Conservation (phyloP, 2,329 filamentous ascomycete genomes). For the Fusarium hostae region DNA sequence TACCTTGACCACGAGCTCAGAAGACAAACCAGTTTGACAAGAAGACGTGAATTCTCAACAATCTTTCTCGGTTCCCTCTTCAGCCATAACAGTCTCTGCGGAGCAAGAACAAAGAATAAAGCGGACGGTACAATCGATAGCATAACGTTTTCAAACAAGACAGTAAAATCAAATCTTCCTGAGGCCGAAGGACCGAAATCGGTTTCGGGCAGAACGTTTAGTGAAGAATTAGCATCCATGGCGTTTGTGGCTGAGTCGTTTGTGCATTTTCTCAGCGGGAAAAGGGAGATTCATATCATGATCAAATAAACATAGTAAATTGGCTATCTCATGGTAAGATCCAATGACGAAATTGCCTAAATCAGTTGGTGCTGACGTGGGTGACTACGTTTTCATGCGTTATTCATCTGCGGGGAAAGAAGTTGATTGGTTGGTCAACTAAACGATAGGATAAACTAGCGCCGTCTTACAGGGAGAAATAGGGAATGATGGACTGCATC, state of each 20-base stretch:
- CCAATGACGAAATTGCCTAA: neutral
- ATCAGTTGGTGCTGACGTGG: neutral
- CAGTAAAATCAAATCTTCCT: constrained; percentile 20
- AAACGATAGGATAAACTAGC: neutral
- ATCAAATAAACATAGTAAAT: neutral
- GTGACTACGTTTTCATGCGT: neutral
- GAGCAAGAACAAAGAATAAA: constrained; percentile 9
- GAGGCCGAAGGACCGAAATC: constrained; percentile 10
- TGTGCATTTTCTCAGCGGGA: neutral
- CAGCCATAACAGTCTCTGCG: constrained; percentile 5
- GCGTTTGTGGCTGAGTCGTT: too few relatives aligned
- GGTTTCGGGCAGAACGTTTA: neutral
- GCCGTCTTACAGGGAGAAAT: neutral
- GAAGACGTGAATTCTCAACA: constrained; percentile 5
- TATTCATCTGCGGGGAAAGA: neutral
- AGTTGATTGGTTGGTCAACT: neutral
- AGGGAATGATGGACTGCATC: neutral
- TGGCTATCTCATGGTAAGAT: neutral
- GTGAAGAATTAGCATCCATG: neutral
- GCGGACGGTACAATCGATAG: constrained; percentile 16
- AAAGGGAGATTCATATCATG: neutral
- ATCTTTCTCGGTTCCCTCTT: constrained; percentile 3
- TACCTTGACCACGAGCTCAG: neutral
- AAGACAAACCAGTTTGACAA: constrained; percentile 7
- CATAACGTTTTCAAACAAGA: constrained; percentile 12